Evolutionary conservation across 208 protist genomes (phyloP), one percentile per base, ranked within the genome.

Genomic region (Kentomonas sorsogonicus): DNA sequence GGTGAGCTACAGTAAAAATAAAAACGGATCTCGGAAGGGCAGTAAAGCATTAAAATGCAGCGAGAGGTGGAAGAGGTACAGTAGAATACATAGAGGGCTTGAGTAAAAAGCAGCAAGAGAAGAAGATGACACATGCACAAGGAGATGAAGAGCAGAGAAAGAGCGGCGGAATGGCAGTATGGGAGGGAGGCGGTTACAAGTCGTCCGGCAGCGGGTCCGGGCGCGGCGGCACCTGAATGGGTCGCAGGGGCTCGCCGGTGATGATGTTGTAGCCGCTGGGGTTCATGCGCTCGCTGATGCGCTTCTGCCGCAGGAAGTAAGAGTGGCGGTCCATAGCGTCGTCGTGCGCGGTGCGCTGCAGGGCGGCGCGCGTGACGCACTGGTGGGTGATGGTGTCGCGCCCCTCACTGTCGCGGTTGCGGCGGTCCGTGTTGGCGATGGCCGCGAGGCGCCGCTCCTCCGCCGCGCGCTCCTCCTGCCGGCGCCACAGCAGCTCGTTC

Each of bases 341-440:
- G 13, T 48, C 47, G 36, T 66, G 64, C 31, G 66, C 53, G 18
- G 54, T 22, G 2, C 41, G 9, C n/a, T 69, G 34, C 30, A 63
- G 50, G n/a, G 73, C 73, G 20, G 76, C 73, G 15, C 16, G 40
- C 5, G 68, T 80, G 50, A 73, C 58, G 43, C 69, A 86, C 23
- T 79, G 66, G 20, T 78, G 78, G 2, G 78, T 90, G 36, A 90
- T 63, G 3, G 67, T 70, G 45, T 90, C 76, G 43, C 75, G 63
- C 23, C 67, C 66, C 30, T 86, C 76, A n/a, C 67, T 72, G 18
- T 68, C 69, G 16, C 73, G 65, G 57, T 90, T 90, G 18, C 61
- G 63, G 16, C 62, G 38, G 13, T 53, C 61, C 23, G 72, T 50
- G 1, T 77, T 74, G 0, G 68, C 67, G 15, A 72, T 36, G 6